Evolutionary conservation across 2,329 filamentous ascomycete species (phyloP), one percentile per base, ranked within the genome.

Genomic region (Curvularia hawaiiensis): DNA sequence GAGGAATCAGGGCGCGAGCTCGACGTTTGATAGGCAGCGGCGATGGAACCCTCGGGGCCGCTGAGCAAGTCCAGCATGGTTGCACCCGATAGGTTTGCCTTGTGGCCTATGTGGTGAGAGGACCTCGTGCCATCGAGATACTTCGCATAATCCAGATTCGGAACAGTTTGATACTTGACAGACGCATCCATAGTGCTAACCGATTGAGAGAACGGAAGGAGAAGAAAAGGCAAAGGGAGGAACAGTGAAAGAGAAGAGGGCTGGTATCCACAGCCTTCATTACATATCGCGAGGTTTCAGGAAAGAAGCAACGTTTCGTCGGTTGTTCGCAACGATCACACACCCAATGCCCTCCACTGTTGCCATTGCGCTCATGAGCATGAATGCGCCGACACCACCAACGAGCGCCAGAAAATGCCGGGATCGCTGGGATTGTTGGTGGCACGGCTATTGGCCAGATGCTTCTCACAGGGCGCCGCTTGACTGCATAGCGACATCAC

Each of bases 51-150:
- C 18, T 63, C 56, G 1, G 61, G 64, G 16, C 64, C 62, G 28
- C 39, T 62, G 20, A 51, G 50, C 20, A 63, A 28, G 31, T 69
- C 60, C 18, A 61, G 46, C 50, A 71, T 62, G 11, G 66, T 68
- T 30, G 60, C 62, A 10, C 67, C 65, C n/a, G 67, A 69, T n/a
- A 69, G 61, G 45, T 69, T 62, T 26, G 57, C 59, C n/a, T 61
- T 59, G 26, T 66, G 57, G 22, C 52, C 47, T 41, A 35, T 16
- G 33, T 39, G 18, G 11, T 55, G 43, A 22, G 53, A 57, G 16
- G 56, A 48, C 12, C 39, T n/a, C 9, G 31, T 50, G 24, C 61
- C 48, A 24, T 66, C 52, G 24, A 57, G 35, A 22, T 59, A 59
- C 30, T 52, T 59, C 14, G 54, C 51, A 28, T 64, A 57, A n/a